A percentile compares a stretch with the other conserved stretches of the same genome.
These are phyloP conservation scores for Boletus insuetus DNA, from an alignment of 768 basidiomycete species.

Conservation along the genomic window DNA sequence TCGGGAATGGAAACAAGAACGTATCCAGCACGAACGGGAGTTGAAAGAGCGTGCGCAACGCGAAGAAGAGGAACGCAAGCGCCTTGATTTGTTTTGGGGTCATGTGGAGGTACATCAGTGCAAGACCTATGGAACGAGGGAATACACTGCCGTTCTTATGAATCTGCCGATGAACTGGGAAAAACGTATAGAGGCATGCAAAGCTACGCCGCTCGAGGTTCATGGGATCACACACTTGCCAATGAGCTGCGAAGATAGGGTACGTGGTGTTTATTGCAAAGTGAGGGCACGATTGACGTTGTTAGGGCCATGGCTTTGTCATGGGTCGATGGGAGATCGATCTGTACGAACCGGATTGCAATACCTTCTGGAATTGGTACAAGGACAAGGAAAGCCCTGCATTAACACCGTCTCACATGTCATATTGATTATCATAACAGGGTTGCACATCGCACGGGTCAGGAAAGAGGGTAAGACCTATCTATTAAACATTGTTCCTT, in stretches of 20 bases:
- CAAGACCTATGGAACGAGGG: conserved; percentile 25
- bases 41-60: conserved; percentile 18
- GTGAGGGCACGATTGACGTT: neutral
- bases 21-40: conserved; percentile 10
- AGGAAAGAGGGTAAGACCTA: conserved; percentile 20
- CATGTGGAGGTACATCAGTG: conserved; percentile 20
- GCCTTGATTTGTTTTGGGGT: conserved; percentile 24
- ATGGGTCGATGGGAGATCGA: conserved; percentile 29
- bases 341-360: conserved; percentile 28
- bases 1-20: conserved; percentile 22
- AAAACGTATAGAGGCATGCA: conserved; percentile 24
- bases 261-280: neutral
- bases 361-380: conserved; percentile 24
- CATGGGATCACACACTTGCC: conserved; percentile 21
- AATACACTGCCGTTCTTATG: conserved; percentile 29
- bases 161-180: conserved; percentile 28
- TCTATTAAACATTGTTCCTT: neutral
- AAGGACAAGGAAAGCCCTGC: conserved; percentile 26
- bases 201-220: conserved; percentile 19
- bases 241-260: conserved; percentile 22
- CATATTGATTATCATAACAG: conserved; percentile 7
- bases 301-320: conserved; percentile 13
- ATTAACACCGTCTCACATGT: neutral
- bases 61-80: conserved; percentile 19
- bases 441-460: conserved; percentile 26